phyloP scores from a whole-genome alignment of 805 yeast genomes.

The Yamadazyma sp. region DNA sequence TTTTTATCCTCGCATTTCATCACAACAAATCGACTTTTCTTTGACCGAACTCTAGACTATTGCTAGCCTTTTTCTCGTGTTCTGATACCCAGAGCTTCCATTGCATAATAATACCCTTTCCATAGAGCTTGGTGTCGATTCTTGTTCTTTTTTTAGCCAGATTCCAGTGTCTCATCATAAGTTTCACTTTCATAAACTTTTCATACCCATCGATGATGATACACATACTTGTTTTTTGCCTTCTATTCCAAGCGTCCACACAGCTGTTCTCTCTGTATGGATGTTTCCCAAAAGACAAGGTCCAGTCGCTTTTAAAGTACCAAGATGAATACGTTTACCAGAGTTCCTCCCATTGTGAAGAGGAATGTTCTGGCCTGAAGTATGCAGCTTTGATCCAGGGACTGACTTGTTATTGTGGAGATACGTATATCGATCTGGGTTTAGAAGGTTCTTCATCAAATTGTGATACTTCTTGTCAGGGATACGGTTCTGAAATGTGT shows the following conservation, averaged over 20 bases:
- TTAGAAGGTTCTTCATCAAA: constrained; percentile 27
- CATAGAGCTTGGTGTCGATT: no score
- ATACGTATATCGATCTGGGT: constrained; percentile 24
- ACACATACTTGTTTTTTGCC: not conserved
- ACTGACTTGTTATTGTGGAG: constrained; percentile 41
- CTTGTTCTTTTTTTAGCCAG: no score
- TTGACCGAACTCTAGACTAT: no score
- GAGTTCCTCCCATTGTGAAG: constrained; percentile 56
- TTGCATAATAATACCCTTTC: no score
- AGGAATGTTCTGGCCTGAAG: constrained; percentile 47
- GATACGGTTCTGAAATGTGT: constrained; percentile 37
- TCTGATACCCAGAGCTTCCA: no score
- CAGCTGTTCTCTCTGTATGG: constrained; percentile 20
- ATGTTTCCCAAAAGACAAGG: constrained; percentile 26
- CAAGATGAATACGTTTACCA: constrained; percentile 57
- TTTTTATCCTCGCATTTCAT: constrained; percentile 5
- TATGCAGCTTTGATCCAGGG: constrained; percentile 39
- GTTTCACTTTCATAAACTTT: no score
- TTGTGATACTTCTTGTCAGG: constrained; percentile 35
- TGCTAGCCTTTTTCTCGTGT: no score
- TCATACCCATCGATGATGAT: not conserved
- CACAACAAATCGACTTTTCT: constrained; percentile 7
- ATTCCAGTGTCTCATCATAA: no score
- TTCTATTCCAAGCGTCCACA: not conserved
- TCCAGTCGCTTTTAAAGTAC: constrained; percentile 31